Evolutionary conservation across 2,329 filamentous ascomycete genomes (phyloP), one percentile per base, ranked within the genome.

Genomic region (Drechslerella coelobrocha): DNA sequence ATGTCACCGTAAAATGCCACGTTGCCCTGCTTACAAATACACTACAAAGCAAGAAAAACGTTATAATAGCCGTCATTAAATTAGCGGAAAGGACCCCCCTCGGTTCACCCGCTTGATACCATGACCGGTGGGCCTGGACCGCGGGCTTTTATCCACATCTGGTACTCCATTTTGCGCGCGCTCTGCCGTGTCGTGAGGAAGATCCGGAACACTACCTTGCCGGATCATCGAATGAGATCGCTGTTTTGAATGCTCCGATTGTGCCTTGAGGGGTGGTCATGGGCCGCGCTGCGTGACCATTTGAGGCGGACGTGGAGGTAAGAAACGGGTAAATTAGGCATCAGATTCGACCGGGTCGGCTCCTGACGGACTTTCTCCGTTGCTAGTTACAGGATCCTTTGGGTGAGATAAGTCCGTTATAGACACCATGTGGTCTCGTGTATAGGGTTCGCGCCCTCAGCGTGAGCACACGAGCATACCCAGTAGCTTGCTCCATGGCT

Each of bases 21-120:
- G 50, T 61, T 61, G 27, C 56, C 26, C 34, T 62, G 52, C 65
- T 62, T 27, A 62, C 65, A 57, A 69, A 69, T 57, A 51, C 12
- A 39, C 24, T 62, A 51, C 57, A 62, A 62, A 57, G n/a, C 59
- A n/a, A 12, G 27, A 37, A 54, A 45, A 51, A 39, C 34, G 55
- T 56, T 21, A 24, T 51, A 34, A 12, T 39, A 39, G 12, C 34
- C 2, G 3, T 7, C 43, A 19, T 10, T 21, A 48, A 17, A 45
- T 10, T 26, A 48, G 17, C 43, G 23, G 19, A 4, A 19, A 19
- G 7, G 23, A 21, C 2, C 17, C 12, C 34, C 34, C 12, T 39
- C 12, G 34, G 12, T n/a, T 39, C 34, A n/a, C 43, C 23, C 19
- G 43, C 7, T 48, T 8, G 14, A 48, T 48, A 21, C 19, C 14